Conservation (phyloP, 2,329 filamentous ascomycete genomes). For the Drechslerella stenobrocha region DNA sequence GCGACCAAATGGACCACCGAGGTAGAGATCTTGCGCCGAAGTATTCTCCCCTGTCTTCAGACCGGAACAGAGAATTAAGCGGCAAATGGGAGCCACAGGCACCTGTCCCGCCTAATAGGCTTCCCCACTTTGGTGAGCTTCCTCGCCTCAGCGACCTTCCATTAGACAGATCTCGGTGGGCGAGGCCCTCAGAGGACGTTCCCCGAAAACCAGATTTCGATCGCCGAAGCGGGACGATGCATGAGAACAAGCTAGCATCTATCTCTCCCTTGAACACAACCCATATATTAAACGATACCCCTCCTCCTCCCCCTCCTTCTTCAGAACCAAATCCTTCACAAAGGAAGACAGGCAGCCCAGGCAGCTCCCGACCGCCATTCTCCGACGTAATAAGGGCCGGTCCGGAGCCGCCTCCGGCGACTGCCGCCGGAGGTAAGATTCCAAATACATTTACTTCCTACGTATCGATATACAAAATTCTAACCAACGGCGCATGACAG, state of each 20-base stretch:
- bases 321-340: constrained; percentile 32
- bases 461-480: constrained; percentile 42
- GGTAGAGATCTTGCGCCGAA: constrained; percentile 21
- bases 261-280: constrained; percentile 38
- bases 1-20: constrained; percentile 22
- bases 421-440: constrained; percentile 47
- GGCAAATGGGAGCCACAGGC: constrained; percentile 34
- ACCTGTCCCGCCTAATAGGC: constrained; percentile 21
- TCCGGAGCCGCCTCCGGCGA: constrained; percentile 33
- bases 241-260: constrained; percentile 41
- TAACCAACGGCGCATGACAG: constrained; percentile 35
- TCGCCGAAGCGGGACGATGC: constrained; percentile 16
- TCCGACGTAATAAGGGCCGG: constrained; percentile 40
- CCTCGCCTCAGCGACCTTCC: constrained; percentile 35
- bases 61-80: constrained; percentile 24
- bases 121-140: constrained; percentile 38
- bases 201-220: constrained; percentile 41
- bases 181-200: constrained; percentile 25
- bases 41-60: constrained; percentile 29
- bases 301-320: constrained; percentile 5
- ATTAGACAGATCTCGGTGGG: constrained; percentile 39
- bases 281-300: constrained; percentile 32
- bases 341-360: constrained; percentile 33
- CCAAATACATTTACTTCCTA: constrained; percentile 36
- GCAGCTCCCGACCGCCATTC: constrained; percentile 34